These are phyloP conservation scores for Penicillium antarcticum DNA, from an alignment of 495 filamentous ascomycete species.

Conservation along the genomic window DNA sequence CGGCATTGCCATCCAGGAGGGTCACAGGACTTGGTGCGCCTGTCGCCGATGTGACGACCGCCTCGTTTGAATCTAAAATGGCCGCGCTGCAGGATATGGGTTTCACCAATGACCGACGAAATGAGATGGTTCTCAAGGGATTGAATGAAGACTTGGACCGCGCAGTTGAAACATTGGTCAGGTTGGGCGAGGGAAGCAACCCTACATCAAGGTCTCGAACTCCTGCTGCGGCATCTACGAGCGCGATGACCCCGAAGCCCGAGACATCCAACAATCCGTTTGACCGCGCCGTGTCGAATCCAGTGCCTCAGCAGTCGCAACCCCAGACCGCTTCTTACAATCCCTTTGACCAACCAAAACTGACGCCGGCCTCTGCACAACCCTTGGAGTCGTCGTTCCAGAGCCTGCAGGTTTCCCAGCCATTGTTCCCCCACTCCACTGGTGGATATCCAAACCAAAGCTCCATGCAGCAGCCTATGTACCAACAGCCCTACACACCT, in stretches of 20 bases:
- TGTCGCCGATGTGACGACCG: slow-evolving; percentile 55
- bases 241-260: slow-evolving; percentile 2
- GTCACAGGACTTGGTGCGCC: slow-evolving; percentile 64
- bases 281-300: slow-evolving; percentile 41
- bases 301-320: slow-evolving; percentile 22
- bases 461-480: slow-evolving; percentile 39
- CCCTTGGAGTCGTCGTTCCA: slow-evolving; percentile 68
- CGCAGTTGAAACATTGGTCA: slow-evolving; percentile 75
- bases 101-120: slow-evolving; percentile 79
- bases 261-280: slow-evolving; percentile 48
- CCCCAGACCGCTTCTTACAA: slow-evolving; percentile 44
- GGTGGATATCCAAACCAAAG: slow-evolving; percentile 65
- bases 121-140: slow-evolving; percentile 72
- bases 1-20: slow-evolving; percentile 48
- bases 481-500: slow-evolving; percentile 58
- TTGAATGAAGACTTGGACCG: slow-evolving; percentile 80
- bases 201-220: slow-evolving; percentile 38
- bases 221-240: slow-evolving; percentile 22
- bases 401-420: slow-evolving; percentile 65
- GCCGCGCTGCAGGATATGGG: slow-evolving; percentile 84
- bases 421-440: slow-evolving; percentile 80
- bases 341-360: slow-evolving; percentile 59
- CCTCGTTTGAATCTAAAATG: slow-evolving; percentile 65
- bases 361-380: slow-evolving; percentile 47
- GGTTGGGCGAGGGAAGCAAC: slow-evolving; percentile 66